Evolutionary conservation across 2,329 filamentous ascomycete species (phyloP), one percentile per base, ranked within the genome.

Genomic region (Aspergillus tanneri): DNA sequence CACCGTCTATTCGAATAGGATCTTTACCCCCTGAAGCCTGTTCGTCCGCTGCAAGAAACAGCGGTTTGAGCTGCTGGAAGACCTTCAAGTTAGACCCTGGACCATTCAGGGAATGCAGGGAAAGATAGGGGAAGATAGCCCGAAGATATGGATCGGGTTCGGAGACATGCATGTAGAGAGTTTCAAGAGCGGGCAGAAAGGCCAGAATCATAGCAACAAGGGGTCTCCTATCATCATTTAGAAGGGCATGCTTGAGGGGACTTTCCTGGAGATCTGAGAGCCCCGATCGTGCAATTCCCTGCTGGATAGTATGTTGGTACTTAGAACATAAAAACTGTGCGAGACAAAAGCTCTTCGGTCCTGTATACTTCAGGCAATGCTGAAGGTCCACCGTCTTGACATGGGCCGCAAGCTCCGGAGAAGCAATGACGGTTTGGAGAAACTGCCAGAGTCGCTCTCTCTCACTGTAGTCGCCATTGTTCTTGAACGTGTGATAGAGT

Each of bases 401-500:
- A 8, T 19, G 5, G 7, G 18, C 18, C 5, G 41, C 41, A 16
- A 34, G 28, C 2, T 4, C 3, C 14, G 41, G 41, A 7, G 16
- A 5, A 18, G 34, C 28, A 19, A 43, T 22, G 1, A 43, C 21
- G 9, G 41, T 35, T 11, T 28, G 41, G 12, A 43, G 27, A 28
- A 43, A 43, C 19, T 30, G 27, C 41, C 41, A 43, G 5, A 35
- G 41, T 1, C 41, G 8, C n/a, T 24, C 28, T 22, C 22, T 32
- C 3, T 35, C 5, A 8, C 18, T 9, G 5, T 21, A 25, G 6
- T 35, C 30, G 25, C 41, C 41, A 25, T 43, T 14, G 16, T 43
- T 32, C 5, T 19, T 21, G 28, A 43, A 43, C 3, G n/a, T 34
- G 41, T 43, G 27, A 12, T 43, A 43, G 28, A 43, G 41, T 16